phyloP scores from a whole-genome alignment of 306 rosid species.

The Vigna nakashimae region DNA sequence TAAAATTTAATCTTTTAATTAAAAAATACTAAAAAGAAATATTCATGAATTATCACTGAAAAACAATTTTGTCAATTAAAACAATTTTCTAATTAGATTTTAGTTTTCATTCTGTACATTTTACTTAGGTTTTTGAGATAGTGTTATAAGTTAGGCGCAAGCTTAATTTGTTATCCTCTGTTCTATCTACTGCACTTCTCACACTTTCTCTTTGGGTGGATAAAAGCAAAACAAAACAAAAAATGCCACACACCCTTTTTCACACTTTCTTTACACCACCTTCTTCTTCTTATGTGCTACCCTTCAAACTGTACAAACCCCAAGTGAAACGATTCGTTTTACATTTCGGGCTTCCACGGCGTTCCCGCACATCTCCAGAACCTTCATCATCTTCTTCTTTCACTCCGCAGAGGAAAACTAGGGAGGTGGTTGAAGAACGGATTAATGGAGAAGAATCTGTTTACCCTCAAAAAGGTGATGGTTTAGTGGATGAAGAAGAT shows the following conservation, averaged over 20 bases:
- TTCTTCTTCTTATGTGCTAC: neutral
- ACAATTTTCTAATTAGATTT: neutral
- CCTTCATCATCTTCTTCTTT: neutral
- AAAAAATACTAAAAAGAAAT: neutral
- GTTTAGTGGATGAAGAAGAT: slow-evolving; percentile 25
- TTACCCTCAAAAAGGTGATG: slow-evolving; percentile 33
- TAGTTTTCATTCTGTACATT: neutral
- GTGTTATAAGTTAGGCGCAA: no score
- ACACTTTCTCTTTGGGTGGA: neutral
- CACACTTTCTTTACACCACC: neutral
- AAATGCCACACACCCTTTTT: neutral
- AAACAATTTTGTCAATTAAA: neutral
- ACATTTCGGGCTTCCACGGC: neutral
- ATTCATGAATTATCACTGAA: neutral
- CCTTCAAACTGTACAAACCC: neutral
- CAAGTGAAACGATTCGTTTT: slow-evolving; percentile 16
- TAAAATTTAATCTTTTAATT: neutral
- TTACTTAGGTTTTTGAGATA: neutral
- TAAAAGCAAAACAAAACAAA: neutral
- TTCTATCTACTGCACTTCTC: neutral
- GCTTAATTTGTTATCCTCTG: neutral
- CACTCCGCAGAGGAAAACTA: neutral
- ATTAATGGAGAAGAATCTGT: neutral
- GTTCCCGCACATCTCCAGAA: neutral
- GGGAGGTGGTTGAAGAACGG: slow-evolving; percentile 30